Conservation (phyloP, 2,329 filamentous ascomycete species). For the Fulvia fulva region DNA sequence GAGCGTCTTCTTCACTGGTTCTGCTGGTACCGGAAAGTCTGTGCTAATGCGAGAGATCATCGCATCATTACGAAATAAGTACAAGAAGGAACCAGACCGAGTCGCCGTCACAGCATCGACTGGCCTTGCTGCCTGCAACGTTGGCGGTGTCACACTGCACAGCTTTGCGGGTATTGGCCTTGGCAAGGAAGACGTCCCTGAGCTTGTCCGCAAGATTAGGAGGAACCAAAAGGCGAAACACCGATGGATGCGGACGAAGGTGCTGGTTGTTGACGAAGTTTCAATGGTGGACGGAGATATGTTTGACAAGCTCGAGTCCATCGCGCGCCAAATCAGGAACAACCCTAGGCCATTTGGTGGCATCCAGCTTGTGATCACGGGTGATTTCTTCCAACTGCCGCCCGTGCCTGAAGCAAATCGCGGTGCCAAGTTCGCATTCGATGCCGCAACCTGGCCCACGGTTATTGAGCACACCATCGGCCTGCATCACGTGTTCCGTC, state of each 20-base stretch:
- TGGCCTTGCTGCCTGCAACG: conserved; percentile 91
- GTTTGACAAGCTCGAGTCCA: conserved; percentile 90
- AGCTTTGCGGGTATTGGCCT: conserved; percentile 94
- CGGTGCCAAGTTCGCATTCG: conserved; percentile 84
- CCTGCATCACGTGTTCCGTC: conserved; percentile 91
- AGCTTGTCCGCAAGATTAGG: conserved; percentile 85
- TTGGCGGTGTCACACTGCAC: conserved; percentile 91
- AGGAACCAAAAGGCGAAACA: conserved; percentile 82
- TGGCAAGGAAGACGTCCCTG: conserved; percentile 78
- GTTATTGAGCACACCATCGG: conserved; percentile 94
- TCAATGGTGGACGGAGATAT: conserved; percentile 98
- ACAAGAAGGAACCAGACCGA: conserved; percentile 70
- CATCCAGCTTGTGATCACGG: conserved; percentile 91
- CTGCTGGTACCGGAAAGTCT: conserved; percentile 91
- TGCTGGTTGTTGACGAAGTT: conserved; percentile 88
- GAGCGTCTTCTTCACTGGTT: conserved; percentile 97
- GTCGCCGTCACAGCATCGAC: conserved; percentile 94
- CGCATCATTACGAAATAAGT: conserved; percentile 70
- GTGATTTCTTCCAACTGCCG: conserved; percentile 95
- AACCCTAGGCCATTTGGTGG: conserved; percentile 92
- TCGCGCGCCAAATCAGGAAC: conserved; percentile 80
- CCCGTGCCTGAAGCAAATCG: conserved; percentile 78
- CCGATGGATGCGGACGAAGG: conserved; percentile 83
- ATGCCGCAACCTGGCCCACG: conserved; percentile 85
- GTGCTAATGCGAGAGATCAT: conserved; percentile 94